These are phyloP conservation scores for Candida jianshihensis DNA, from an alignment of 805 yeast genomes.

Conservation along the genomic window DNA sequence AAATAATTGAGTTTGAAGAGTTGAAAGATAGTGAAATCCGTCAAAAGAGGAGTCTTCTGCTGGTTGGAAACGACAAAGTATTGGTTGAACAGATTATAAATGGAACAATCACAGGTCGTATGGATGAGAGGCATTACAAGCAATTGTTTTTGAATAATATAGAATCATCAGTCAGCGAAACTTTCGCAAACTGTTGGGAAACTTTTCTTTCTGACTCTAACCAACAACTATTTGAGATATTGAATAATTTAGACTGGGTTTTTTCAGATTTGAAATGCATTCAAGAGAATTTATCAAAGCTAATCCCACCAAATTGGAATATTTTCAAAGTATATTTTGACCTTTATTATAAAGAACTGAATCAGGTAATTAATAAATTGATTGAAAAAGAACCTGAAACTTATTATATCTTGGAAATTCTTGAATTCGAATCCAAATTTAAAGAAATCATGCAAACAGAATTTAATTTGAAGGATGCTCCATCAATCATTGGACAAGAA, in stretches of 20 bases:
- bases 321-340: constrained; percentile 54
- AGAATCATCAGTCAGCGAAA: constrained; percentile 53
- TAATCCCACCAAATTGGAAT: constrained; percentile 73
- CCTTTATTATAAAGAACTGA: constrained; percentile 61
- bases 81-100: constrained; percentile 32
- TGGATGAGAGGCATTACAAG: constrained; percentile 50
- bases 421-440: constrained; percentile 72
- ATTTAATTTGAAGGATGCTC: constrained; percentile 40
- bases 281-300: constrained; percentile 44
- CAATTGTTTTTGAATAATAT: constrained; percentile 52
- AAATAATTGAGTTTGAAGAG: constrained; percentile 76
- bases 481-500: constrained; percentile 61
- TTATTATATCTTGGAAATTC: constrained; percentile 58
- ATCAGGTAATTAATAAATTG: constrained; percentile 54
- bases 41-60: constrained; percentile 26
- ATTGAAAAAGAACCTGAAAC: constrained; percentile 77
- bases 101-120: constrained; percentile 36
- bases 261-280: constrained; percentile 72
- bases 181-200: constrained; percentile 59
- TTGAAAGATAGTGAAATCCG: constrained; percentile 60
- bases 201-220: constrained; percentile 39
- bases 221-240: constrained; percentile 39
- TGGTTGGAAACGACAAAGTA: constrained; percentile 23
- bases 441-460: constrained; percentile 42
- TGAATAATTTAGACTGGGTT: constrained; percentile 75